Evolutionary conservation across 116 monocot genomes (phyloP), one percentile per base, ranked within the genome.

Genomic region (Posidonia oceanica): DNA sequence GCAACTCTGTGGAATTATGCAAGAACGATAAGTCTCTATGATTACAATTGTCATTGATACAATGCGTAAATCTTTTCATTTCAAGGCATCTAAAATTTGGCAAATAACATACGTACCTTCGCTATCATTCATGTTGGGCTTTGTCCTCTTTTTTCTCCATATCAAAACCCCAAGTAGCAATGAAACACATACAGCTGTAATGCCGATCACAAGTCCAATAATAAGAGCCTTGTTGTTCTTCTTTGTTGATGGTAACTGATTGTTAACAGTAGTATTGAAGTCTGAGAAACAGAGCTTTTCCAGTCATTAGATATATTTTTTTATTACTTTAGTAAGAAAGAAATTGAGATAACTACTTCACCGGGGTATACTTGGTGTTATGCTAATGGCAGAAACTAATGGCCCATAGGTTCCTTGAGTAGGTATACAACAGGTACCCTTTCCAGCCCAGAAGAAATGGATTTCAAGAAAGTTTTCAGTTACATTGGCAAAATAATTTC

Each of bases 361-460:
- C 29, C 0, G 29, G 29, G 29, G 29, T 29, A 29, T 29, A 29
- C 29, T 29, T 29, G 73, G 73, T 8, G 64, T 36, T 21, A 64
- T 29, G 36, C 59, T 64, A 20, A 73, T 73, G 5, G 64, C 73
- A 3, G 73, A 63, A 52, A 73, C 38, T 2, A 23, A 52, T 39
- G 73, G 63, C 11, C 73, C 73, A 39, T 73, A 73, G 54, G 42
- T 53, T 18, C 73, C 73, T 23, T 65, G 38, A 29, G 53, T 39
- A 23, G 73, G 73, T 54, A 64, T 65, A 18, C 64, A 64, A 54
- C 73, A 54, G 29, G 73, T 73, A 6, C 73, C 73, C 51, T 64
- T 73, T 16, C 73, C 73, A 73, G 73, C 73, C 73, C 73, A 73
- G 48, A 73, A 73, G 54, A 74, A 74, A 29, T 67, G 74, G 38